These are phyloP conservation scores for Pseudogymnoascus sp. DNA, from an alignment of 2,329 filamentous ascomycete genomes.

Conservation along the genomic window DNA sequence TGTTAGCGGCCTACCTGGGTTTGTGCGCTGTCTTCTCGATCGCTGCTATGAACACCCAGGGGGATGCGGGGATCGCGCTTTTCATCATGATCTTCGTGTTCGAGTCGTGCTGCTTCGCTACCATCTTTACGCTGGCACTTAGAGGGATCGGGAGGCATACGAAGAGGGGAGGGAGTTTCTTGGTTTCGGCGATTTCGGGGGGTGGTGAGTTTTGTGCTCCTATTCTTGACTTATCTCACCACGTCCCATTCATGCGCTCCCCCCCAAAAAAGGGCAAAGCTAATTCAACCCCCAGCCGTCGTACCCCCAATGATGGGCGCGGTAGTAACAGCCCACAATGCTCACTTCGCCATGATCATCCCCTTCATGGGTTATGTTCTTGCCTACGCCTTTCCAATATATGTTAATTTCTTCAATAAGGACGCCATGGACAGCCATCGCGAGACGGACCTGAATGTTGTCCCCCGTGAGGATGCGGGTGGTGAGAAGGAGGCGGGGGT, in stretches of 20 bases:
- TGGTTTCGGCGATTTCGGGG: conserved; percentile 44
- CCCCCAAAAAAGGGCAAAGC: too few species aligned
- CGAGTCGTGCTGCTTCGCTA: conserved; percentile 47
- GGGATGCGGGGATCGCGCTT: conserved; percentile 44
- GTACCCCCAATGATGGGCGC: conserved; percentile 65
- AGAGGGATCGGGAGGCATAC: conserved; percentile 46
- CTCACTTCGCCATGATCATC: neutral
- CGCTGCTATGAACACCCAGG: conserved; percentile 41
- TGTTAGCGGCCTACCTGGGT: conserved; percentile 59
- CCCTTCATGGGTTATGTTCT: conserved; percentile 19
- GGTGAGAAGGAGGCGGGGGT: neutral
- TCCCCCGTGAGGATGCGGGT: neutral
- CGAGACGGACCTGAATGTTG: neutral
- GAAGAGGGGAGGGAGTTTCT: conserved; percentile 43
- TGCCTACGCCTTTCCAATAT: conserved; percentile 12
- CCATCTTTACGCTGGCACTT: conserved; percentile 47
- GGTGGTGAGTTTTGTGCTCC: conserved; percentile 32
- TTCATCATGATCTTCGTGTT: conserved; percentile 47
- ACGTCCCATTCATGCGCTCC: neutral
- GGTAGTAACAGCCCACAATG: conserved; percentile 49
- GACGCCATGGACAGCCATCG: conserved; percentile 22
- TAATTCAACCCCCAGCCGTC: conserved; percentile 34
- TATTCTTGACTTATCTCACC: neutral
- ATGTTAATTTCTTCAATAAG: conserved; percentile 19
- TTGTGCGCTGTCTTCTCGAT: conserved; percentile 41